A percentile compares a stretch with the other conserved stretches of the same genome.
Conservation (phyloP, 2,329 filamentous ascomycete genomes). For the Geosmithia flava region DNA sequence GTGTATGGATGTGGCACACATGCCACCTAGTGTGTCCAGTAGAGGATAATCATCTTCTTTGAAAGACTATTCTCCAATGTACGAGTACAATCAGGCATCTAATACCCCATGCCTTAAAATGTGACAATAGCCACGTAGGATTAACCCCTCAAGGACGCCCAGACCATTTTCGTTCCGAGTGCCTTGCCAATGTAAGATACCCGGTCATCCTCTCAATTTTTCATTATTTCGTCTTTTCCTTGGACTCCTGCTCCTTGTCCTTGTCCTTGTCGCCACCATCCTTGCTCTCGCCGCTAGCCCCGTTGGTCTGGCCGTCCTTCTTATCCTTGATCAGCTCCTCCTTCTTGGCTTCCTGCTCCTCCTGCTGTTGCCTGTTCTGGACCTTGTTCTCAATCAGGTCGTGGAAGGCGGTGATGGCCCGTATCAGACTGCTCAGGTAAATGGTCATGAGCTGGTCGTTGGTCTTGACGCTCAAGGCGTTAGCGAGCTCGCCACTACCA, state of each 20-base stretch:
- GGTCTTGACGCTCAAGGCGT: conserved; percentile 97
- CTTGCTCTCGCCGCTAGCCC: conserved; percentile 33
- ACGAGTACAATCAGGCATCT: conserved; percentile 4
- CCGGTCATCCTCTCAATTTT: not conserved
- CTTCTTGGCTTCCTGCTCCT: conserved; percentile 86
- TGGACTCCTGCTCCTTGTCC: conserved; percentile 33
- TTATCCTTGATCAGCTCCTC: conserved; percentile 51
- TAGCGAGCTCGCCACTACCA: conserved; percentile 74
- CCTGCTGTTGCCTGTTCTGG: conserved; percentile 92
- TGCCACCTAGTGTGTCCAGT: not conserved
- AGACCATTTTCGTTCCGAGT: not conserved
- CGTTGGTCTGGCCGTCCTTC: conserved; percentile 33
- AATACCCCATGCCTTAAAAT: not conserved
- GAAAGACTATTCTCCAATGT: not conserved
- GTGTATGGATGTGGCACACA: not conserved
- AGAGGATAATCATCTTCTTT: not conserved
- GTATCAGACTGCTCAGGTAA: conserved; percentile 91
- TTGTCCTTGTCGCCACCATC: conserved; percentile 41
- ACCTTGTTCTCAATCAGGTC: conserved; percentile 99
- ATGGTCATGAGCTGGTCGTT: conserved; percentile 99
- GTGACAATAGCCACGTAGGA: not conserved
- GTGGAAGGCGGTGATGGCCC: conserved; percentile 97
- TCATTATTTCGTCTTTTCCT: conserved; percentile 37
- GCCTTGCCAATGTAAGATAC: not conserved
- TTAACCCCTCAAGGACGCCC: not conserved